phyloP scores from a whole-genome alignment of 352 stramenopile species.

The Aphanomyces astaci region DNA sequence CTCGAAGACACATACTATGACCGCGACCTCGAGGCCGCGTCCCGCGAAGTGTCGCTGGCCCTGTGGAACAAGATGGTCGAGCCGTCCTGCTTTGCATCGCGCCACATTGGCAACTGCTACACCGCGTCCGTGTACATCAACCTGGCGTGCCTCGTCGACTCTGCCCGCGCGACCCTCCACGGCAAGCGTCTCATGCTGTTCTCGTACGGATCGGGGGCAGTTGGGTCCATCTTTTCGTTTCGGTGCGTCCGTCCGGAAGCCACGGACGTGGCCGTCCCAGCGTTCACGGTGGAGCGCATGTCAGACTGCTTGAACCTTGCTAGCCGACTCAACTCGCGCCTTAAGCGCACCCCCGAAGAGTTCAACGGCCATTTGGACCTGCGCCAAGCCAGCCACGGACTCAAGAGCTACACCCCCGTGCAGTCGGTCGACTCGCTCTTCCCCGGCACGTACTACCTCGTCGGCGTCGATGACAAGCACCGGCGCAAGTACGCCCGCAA shows the following conservation, averaged over 20 bases:
- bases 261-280: slow-evolving; percentile 16
- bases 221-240: slow-evolving; percentile 94
- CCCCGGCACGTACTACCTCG: slow-evolving; percentile 87
- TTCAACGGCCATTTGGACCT: slow-evolving; percentile 89
- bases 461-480: slow-evolving; percentile 85
- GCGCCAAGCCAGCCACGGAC: slow-evolving; percentile 75
- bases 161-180: slow-evolving; percentile 37
- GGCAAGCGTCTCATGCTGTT: slow-evolving; percentile 89
- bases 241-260: slow-evolving; percentile 31
- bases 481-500: slow-evolving; percentile 80
- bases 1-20: slow-evolving; percentile 91
- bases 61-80: slow-evolving; percentile 73
- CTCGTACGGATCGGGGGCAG: slow-evolving; percentile 94
- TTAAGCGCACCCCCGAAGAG: slow-evolving; percentile 81
- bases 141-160: slow-evolving; percentile 86
- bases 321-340: slow-evolving; percentile 68
- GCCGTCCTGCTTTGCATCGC: slow-evolving; percentile 80
- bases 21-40: slow-evolving; percentile 78
- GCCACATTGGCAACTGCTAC: slow-evolving; percentile 95
- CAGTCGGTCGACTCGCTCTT: slow-evolving; percentile 59
- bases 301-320: slow-evolving; percentile 70
- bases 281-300: slow-evolving; percentile 89
- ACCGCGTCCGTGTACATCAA: slow-evolving; percentile 95
- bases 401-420: slow-evolving; percentile 52
- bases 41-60: slow-evolving; percentile 69